Evolutionary conservation across 2,329 filamentous ascomycete species (phyloP).

Genomic region (Endocalyx cinctus): DNA sequence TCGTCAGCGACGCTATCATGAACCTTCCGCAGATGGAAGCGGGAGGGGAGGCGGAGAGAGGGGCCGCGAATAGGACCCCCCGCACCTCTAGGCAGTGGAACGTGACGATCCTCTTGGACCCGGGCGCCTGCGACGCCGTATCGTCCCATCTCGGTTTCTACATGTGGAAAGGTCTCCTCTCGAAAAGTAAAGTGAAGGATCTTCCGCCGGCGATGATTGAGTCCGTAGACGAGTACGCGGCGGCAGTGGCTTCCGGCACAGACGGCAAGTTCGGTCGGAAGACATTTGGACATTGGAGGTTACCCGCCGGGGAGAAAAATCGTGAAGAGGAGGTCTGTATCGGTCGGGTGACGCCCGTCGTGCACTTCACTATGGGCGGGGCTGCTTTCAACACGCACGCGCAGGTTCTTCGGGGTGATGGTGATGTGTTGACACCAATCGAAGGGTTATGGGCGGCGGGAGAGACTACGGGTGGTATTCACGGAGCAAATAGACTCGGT

Average conservation of each 20-base stretch:
- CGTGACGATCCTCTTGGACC: slow-evolving; percentile 54
- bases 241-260: slow-evolving; percentile 33
- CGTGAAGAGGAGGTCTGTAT: slow-evolving; percentile 51
- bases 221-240: slow-evolving; percentile 45
- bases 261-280: slow-evolving; percentile 37
- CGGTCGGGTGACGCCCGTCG: slow-evolving; percentile 57
- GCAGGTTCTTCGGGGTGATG: slow-evolving; percentile 41
- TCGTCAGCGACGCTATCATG: slow-evolving; percentile 51
- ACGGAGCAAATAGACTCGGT: slow-evolving; percentile 58
- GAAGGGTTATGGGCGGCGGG: slow-evolving; percentile 58
- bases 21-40: slow-evolving; percentile 19
- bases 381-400: slow-evolving; percentile 51
- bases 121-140: slow-evolving; percentile 48
- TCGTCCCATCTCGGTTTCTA: slow-evolving; percentile 59
- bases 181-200: slow-evolving; percentile 50
- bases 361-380: slow-evolving; percentile 66
- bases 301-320: slow-evolving; percentile 38
- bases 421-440: slow-evolving; percentile 37
- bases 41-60: no score
- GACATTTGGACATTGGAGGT: slow-evolving; percentile 51
- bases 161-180: slow-evolving; percentile 55
- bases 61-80: no score
- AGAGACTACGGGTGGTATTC: slow-evolving; percentile 60
- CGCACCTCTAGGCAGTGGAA: slow-evolving; percentile 52
- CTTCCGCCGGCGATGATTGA: slow-evolving; percentile 35